phyloP scores from a whole-genome alignment of 441 rosid species.

The Cnidoscolus chayamansa region DNA sequence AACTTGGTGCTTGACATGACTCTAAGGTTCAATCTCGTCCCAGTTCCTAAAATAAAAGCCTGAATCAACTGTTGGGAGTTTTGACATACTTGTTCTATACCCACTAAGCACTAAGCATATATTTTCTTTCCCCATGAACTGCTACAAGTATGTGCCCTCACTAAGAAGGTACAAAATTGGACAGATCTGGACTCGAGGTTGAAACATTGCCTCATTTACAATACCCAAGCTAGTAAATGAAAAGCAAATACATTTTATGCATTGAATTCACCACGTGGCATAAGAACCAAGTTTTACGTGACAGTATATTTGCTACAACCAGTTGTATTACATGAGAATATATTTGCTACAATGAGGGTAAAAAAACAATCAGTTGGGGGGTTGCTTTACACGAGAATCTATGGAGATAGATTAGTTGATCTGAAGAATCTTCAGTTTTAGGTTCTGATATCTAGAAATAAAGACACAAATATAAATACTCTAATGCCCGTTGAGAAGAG shows the following conservation, averaged over 20 bases:
- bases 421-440: not conserved
- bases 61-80: not conserved
- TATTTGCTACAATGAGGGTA: not conserved
- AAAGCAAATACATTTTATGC: not conserved
- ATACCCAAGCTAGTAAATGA: not conserved
- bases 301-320: no score
- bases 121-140: not conserved
- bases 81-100: not conserved
- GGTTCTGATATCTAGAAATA: not conserved
- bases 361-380: not conserved
- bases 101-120: not conserved
- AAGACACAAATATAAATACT: not conserved
- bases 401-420: not conserved
- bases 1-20: conserved; percentile 2
- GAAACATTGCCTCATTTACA: not conserved
- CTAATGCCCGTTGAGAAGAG: not conserved
- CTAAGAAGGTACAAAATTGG: not conserved
- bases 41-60: not conserved
- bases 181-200: not conserved
- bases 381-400: not conserved
- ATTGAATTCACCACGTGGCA: not conserved
- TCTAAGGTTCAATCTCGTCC: not conserved
- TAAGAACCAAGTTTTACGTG: not conserved
- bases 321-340: no score
- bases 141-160: not conserved